Evolutionary conservation across 1,284 basidiomycete genomes (phyloP), one percentile per base, ranked within the genome.

Genomic region (Wolfiporia cocos): DNA sequence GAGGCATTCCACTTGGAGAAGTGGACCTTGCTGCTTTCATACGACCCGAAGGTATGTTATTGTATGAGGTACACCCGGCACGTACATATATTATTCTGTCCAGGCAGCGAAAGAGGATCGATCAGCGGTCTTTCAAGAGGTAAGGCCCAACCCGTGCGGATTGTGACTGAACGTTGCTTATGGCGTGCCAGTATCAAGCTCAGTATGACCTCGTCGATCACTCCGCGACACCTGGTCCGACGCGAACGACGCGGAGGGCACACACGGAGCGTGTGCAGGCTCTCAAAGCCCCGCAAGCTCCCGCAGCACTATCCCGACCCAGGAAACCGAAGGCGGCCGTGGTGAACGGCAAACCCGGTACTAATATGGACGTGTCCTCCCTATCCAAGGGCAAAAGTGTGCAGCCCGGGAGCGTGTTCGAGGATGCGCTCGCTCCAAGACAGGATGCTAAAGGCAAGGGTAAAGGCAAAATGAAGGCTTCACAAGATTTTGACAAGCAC

Each of bases 1-100:
- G 89, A 95, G 61, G 71, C 78, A 43, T 94, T 92, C 62, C 91
- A 94, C 55, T 70, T 93, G 62, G 84, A 92, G 51, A 71, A 82
- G 44, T 93, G 86, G 55, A 73, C 78, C 3, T 80, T 75, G 19
- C 70, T 93, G 64, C 64, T 90, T 31, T 71, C 70, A 4, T 94
- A 81, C 61, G 74, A 92, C 59, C 90, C 89, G 2, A 64, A 70
- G 59, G 87, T 87, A 50, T 4, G 46, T 39, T 5, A 11, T 26
- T 28, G 17, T 41, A 29, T 36, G n/a, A 34, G 26, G 7, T n/a
- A 15, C 11, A 28, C 19, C 43, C 32, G 12, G 5, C 28, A 4
- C 7, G 7, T 22, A 11, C 20, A n/a, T 33, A 15, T 34, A 15
- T 9, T 29, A n/a, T 9, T 17, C 19, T 34, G 17, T 7, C 18